These are phyloP conservation scores for Alternaria alternata DNA, from an alignment of 2,329 filamentous ascomycete genomes.

Conservation along the genomic window DNA sequence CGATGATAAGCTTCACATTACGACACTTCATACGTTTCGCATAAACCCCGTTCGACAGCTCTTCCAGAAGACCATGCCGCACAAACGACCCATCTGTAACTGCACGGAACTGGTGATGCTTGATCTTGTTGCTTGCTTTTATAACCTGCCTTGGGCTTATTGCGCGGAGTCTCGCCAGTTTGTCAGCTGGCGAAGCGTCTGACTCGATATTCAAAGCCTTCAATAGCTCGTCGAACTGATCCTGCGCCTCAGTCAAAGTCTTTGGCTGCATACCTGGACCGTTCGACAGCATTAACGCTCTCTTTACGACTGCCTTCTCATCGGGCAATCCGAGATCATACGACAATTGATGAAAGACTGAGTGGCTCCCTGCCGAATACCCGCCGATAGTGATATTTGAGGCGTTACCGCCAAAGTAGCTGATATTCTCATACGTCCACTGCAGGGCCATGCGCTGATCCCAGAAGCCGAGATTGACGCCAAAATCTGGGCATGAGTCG, in stretches of 20 bases:
- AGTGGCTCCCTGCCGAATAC: slow-evolving; percentile 66
- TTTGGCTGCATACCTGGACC: slow-evolving; percentile 64
- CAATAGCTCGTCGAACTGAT: slow-evolving; percentile 63
- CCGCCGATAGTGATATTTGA: slow-evolving; percentile 63
- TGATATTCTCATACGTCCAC: slow-evolving; percentile 63
- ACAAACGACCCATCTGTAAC: slow-evolving; percentile 61
- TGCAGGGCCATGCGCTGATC: slow-evolving; percentile 65
- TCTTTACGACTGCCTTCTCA: slow-evolving; percentile 58
- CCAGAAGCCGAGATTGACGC: slow-evolving; percentile 65
- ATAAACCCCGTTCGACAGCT: slow-evolving; percentile 60
- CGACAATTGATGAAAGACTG: slow-evolving; percentile 64
- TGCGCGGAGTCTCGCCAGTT: slow-evolving; percentile 56
- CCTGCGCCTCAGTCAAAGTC: slow-evolving; percentile 55
- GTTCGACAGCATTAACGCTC: slow-evolving; percentile 64
- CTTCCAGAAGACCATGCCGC: slow-evolving; percentile 51
- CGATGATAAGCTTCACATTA: slow-evolving; percentile 60
- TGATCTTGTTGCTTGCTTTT: slow-evolving; percentile 53
- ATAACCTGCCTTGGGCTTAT: slow-evolving; percentile 53
- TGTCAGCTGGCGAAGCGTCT: slow-evolving; percentile 52
- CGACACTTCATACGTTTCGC: slow-evolving; percentile 55
- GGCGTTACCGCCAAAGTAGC: slow-evolving; percentile 60
- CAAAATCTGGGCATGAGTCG: slow-evolving; percentile 42
- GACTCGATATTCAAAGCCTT: slow-evolving; percentile 54
- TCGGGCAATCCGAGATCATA: slow-evolving; percentile 62
- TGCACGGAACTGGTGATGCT: slow-evolving; percentile 64